Evolutionary conservation across 164 flowering plant genomes (phyloP).

Genomic region (Cinnamomum micranthum): DNA sequence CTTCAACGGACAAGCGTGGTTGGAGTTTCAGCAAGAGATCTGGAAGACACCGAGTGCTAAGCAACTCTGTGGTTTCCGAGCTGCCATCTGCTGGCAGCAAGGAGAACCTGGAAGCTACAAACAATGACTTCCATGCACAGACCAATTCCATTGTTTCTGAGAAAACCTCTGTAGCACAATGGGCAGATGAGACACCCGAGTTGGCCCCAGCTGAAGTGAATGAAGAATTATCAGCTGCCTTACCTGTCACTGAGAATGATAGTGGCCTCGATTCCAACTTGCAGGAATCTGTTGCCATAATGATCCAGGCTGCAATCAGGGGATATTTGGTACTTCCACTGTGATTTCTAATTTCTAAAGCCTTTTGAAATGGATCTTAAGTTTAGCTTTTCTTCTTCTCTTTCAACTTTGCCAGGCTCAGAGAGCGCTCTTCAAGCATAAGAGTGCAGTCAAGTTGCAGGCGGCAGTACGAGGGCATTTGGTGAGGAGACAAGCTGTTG

Average conservation of each 20-base stretch:
- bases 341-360: slow-evolving; percentile 3
- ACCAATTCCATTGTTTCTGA: slow-evolving; percentile 35
- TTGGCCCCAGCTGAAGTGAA: slow-evolving; percentile 14
- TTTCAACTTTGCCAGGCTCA: slow-evolving; percentile 52
- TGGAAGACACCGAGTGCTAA: slow-evolving; percentile 71
- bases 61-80: slow-evolving; percentile 57
- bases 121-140: slow-evolving; percentile 27
- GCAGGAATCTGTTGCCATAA: slow-evolving; percentile 50
- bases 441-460: slow-evolving; percentile 87
- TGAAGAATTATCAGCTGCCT: slow-evolving; percentile 27
- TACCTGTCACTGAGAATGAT: slow-evolving; percentile 10
- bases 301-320: slow-evolving; percentile 68
- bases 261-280: slow-evolving; percentile 15
- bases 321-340: slow-evolving; percentile 56
- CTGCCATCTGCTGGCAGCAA: slow-evolving; percentile 39
- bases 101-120: slow-evolving; percentile 46
- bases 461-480: slow-evolving; percentile 88
- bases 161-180: slow-evolving; percentile 37
- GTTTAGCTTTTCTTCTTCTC: neutral
- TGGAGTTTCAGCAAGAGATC: slow-evolving; percentile 96
- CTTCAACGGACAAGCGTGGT: slow-evolving; percentile 58
- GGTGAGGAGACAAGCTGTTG: slow-evolving; percentile 82
- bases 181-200: slow-evolving; percentile 40
- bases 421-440: slow-evolving; percentile 72
- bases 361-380: slow-evolving; percentile 6